Evolutionary conservation across 768 basidiomycete genomes (phyloP), one percentile per base, ranked within the genome.

Genomic region (Boletus sp.): DNA sequence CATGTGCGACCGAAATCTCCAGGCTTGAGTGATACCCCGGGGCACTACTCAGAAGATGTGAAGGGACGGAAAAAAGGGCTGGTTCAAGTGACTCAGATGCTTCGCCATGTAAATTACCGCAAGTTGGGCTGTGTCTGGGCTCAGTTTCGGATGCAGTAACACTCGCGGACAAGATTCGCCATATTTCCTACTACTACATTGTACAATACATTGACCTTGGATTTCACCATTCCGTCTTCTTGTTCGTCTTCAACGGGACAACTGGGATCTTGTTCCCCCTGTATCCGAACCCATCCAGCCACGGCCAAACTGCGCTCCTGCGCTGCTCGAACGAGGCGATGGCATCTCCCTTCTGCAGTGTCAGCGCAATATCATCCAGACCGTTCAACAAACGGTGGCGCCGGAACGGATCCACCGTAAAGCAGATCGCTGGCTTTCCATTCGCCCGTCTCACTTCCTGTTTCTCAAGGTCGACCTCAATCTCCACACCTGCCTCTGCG

Each of bases 281-380:
- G 74, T 93, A 97, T 27, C 93, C 93, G 57, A 96, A 90, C 34
- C 96, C 97, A 66, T 99, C 92, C 69, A 98, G 74, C 97, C 97
- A 99, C 6, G 97, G 90, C 93, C 94, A 98, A 54, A 75, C 69
- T 64, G 83, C 75, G 27, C 84, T 88, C 60, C 97, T 74, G 63
- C 80, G 81, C 65, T 79, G 66, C 79, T 99, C 97, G 64, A 98
- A 99, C 40, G 70, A 62, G 55, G 79, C 76, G 59, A 99, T 97
- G n/a, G 78, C 70, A 10, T 74, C 74, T 32, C 78, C 84, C 68
- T 85, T 86, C 70, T 91, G 85, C 77, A 99, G 76, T 41, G 97
- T 99, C 72, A 99, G 76, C 40, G 88, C 94, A 58, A 99, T 96
- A 66, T 98, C 97, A 70, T 99, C 97, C 60, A 98, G 75, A 32